A percentile compares a stretch with the other conserved stretches of the same genome.
These are phyloP conservation scores for Auriscalpium orientale DNA, from an alignment of 768 basidiomycete species.

Conservation along the genomic window DNA sequence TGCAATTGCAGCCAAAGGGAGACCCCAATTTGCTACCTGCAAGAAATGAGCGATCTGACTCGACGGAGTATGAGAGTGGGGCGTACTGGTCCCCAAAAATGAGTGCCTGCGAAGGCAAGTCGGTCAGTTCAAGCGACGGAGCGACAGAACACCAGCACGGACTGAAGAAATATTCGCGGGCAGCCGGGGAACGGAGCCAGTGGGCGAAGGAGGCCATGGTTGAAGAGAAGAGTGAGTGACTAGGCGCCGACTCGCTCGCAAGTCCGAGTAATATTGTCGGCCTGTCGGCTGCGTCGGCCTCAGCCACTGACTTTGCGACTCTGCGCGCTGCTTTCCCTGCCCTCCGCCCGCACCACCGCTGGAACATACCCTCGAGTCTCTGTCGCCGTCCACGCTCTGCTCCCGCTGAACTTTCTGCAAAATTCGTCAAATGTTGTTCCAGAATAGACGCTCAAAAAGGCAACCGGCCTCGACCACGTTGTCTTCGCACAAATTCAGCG, in stretches of 20 bases:
- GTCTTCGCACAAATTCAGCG: not conserved
- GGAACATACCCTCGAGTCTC: not conserved
- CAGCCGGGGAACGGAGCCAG: slow-evolving; percentile 89
- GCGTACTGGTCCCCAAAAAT: slow-evolving; percentile 97
- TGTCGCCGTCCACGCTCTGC: not conserved
- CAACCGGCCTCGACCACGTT: slow-evolving; percentile 12
- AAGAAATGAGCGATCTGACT: slow-evolving; percentile 5
- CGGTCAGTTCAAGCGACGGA: slow-evolving; percentile 13
- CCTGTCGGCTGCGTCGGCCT: not conserved
- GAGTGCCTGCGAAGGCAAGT: slow-evolving; percentile 56
- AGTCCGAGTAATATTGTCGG: not conserved
- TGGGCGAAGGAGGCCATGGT: slow-evolving; percentile 78
- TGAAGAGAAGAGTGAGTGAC: not conserved
- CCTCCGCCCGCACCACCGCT: not conserved
- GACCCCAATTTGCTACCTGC: slow-evolving; percentile 97
- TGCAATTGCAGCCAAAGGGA: slow-evolving; percentile 87
- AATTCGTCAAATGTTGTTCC: not conserved
- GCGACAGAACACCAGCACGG: slow-evolving; percentile 24
- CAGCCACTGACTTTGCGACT: not conserved
- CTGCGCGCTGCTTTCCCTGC: not conserved
- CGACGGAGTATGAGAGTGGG: not conserved
- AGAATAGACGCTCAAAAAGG: slow-evolving; percentile 9
- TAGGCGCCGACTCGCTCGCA: not conserved
- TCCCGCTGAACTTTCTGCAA: not conserved
- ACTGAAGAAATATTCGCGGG: slow-evolving; percentile 95